These are phyloP conservation scores for Nidularia pulvinata DNA, from an alignment of 768 basidiomycete species.

Conservation along the genomic window DNA sequence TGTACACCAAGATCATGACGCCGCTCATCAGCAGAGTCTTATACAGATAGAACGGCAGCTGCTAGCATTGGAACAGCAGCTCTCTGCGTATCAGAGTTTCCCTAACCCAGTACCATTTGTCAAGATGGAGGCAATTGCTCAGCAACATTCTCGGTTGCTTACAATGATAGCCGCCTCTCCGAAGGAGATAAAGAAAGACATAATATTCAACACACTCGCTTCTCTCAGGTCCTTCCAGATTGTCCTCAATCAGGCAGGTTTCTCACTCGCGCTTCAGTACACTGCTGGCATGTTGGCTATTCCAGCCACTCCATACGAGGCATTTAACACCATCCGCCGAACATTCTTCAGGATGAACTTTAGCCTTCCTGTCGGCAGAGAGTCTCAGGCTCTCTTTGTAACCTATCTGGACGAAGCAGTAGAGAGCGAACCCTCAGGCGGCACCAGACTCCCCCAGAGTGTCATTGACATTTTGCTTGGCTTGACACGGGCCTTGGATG, in stretches of 20 bases:
- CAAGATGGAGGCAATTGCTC: slow-evolving; percentile 12
- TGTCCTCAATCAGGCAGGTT: slow-evolving; percentile 24
- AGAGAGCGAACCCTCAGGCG: slow-evolving; percentile 16
- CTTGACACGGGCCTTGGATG: slow-evolving; percentile 20
- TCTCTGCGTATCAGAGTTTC: slow-evolving; percentile 5
- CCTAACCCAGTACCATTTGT: slow-evolving; percentile 13
- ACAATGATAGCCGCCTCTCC: slow-evolving; percentile 8
- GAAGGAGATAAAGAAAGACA: slow-evolving; percentile 5
- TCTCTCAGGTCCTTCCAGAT: slow-evolving; percentile 18
- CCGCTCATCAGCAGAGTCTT: neutral
- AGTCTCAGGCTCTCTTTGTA: slow-evolving; percentile 23
- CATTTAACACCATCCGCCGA: slow-evolving; percentile 33
- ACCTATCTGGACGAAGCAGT: slow-evolving; percentile 24
- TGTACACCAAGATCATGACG: too few species aligned
- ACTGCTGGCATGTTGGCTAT: slow-evolving; percentile 15
- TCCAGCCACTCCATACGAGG: slow-evolving; percentile 27
- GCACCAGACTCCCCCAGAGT: slow-evolving; percentile 20
- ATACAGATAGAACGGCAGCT: slow-evolving; percentile 8
- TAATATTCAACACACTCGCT: slow-evolving; percentile 14
- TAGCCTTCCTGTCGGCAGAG: slow-evolving; percentile 10
- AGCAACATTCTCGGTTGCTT: slow-evolving; percentile 10
- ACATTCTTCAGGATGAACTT: slow-evolving; percentile 27
- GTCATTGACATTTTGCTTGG: slow-evolving; percentile 27
- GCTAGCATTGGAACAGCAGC: slow-evolving; percentile 5
- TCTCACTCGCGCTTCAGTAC: slow-evolving; percentile 26